These are phyloP conservation scores for Hymenoscyphus albidus DNA, from an alignment of 2,329 filamentous ascomycete species.

Conservation along the genomic window DNA sequence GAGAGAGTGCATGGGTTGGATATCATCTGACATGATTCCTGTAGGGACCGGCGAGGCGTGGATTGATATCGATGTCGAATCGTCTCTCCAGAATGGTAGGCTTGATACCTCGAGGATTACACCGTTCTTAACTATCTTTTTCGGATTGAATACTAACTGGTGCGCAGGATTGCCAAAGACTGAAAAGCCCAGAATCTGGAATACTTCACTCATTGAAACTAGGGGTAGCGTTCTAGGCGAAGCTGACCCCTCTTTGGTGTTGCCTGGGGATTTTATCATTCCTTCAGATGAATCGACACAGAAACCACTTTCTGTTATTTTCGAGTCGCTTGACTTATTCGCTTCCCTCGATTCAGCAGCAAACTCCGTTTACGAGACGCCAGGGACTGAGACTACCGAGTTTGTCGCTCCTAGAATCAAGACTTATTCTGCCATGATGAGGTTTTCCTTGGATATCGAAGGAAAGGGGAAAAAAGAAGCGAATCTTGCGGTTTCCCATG, in stretches of 20 bases:
- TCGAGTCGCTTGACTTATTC: conserved; percentile 50
- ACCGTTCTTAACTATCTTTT: not conserved
- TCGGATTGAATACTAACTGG: not conserved
- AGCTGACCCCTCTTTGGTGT: conserved; percentile 49
- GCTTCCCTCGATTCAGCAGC: conserved; percentile 41
- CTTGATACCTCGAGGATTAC: not conserved
- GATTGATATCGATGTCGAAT: conserved; percentile 54
- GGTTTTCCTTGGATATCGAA: conserved; percentile 25
- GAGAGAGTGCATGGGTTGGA: conserved; percentile 65
- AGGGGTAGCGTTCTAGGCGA: conserved; percentile 59
- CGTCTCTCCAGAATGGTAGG: conserved; percentile 38
- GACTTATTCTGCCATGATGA: conserved; percentile 34
- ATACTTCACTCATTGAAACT: conserved; percentile 54
- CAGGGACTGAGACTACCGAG: conserved; percentile 17
- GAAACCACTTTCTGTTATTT: conserved; percentile 44
- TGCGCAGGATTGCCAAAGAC: not conserved
- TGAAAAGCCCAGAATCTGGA: conserved; percentile 51
- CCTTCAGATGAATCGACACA: conserved; percentile 53
- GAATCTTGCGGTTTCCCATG: conserved; percentile 46
- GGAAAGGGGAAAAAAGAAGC: conserved; percentile 26
- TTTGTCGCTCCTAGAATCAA: conserved; percentile 18
- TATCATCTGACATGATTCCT: conserved; percentile 58
- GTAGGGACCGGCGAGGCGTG: conserved; percentile 51
- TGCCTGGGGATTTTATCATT: conserved; percentile 60
- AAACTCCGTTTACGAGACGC: conserved; percentile 35